Percentiles rank a stretch among this genome's conserved stretches.
Conservation (phyloP, 202 grass and related monocot genomes). For the Hordeum pubiflorum region DNA sequence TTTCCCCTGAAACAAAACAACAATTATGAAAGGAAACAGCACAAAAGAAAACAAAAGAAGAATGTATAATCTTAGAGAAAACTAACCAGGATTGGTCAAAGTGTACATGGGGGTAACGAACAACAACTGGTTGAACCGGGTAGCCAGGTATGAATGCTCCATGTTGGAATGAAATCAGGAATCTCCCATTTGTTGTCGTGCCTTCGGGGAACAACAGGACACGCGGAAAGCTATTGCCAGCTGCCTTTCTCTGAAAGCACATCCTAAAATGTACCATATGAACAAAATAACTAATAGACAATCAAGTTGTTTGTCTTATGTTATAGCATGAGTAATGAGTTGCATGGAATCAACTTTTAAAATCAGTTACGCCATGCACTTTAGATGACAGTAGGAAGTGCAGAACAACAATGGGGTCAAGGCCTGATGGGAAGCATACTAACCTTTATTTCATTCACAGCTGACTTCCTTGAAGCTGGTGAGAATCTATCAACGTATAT, state of each 20-base stretch:
- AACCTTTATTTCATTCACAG: constrained; percentile 99
- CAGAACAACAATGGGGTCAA: neutral
- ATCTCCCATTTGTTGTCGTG: constrained; percentile 94
- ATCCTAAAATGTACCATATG: constrained; percentile 84
- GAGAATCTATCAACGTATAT: constrained; percentile 99
- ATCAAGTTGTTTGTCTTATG: constrained; percentile 16
- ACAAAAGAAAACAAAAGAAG: neutral
- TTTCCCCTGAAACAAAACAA: constrained; percentile 68
- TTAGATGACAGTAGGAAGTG: constrained; percentile 9
- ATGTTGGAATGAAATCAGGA: constrained; percentile 82
- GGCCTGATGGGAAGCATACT: constrained; percentile 16
- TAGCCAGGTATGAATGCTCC: constrained; percentile 90
- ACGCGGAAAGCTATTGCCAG: constrained; percentile 72
- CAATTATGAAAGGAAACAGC: neutral
- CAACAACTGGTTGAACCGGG: constrained; percentile 86
- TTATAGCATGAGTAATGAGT: constrained; percentile 18
- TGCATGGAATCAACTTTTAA: constrained; percentile 1
- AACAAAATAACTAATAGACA: constrained; percentile 61
- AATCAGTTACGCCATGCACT: neutral
- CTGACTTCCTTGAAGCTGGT: constrained; percentile 69
- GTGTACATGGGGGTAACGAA: constrained; percentile 86
- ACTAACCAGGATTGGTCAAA: constrained; percentile 94
- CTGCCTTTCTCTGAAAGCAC: constrained; percentile 99
- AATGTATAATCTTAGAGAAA: constrained; percentile 1
- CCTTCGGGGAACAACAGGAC: constrained; percentile 96